A percentile compares a stretch with the other conserved stretches of the same genome.
These are phyloP conservation scores for Anisodus acutangulus DNA, from an alignment of 257 asterid species.

Conservation along the genomic window DNA sequence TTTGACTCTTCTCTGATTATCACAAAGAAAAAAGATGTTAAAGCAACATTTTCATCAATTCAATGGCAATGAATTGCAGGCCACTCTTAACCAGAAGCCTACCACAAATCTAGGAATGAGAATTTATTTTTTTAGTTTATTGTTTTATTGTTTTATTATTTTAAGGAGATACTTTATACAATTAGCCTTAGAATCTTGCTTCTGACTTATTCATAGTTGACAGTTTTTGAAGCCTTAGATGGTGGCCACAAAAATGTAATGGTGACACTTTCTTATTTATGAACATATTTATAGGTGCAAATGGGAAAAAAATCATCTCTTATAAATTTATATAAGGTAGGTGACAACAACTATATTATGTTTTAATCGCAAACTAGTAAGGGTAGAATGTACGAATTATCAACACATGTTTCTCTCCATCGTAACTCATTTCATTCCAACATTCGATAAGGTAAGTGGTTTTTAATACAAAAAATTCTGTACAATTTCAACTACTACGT, in stretches of 20 bases:
- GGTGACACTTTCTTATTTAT: background rate
- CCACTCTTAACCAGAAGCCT: constrained; percentile 22
- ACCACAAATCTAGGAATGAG: background rate
- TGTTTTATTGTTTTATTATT: background rate
- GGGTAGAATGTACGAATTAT: too few relatives aligned
- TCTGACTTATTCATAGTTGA: background rate
- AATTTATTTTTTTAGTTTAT: background rate
- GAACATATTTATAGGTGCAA: background rate
- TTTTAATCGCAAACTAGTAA: background rate
- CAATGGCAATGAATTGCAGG: constrained; percentile 27
- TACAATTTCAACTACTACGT: too few relatives aligned
- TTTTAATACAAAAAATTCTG: too few relatives aligned
- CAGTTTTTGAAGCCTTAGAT: background rate
- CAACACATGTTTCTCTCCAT: too few relatives aligned
- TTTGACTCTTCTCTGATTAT: constrained; percentile 29
- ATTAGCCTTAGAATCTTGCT: background rate
- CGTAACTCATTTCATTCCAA: too few relatives aligned
- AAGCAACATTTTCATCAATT: constrained; percentile 13
- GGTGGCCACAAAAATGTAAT: constrained; percentile 5
- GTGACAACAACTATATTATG: background rate
- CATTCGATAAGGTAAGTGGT: too few relatives aligned
- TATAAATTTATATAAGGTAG: background rate
- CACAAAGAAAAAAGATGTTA: constrained; percentile 27
- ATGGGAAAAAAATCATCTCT: background rate
- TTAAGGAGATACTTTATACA: background rate